Evolutionary conservation across 2,329 filamentous ascomycete genomes (phyloP).

Genomic region (Stagonosporopsis vannaccii): DNA sequence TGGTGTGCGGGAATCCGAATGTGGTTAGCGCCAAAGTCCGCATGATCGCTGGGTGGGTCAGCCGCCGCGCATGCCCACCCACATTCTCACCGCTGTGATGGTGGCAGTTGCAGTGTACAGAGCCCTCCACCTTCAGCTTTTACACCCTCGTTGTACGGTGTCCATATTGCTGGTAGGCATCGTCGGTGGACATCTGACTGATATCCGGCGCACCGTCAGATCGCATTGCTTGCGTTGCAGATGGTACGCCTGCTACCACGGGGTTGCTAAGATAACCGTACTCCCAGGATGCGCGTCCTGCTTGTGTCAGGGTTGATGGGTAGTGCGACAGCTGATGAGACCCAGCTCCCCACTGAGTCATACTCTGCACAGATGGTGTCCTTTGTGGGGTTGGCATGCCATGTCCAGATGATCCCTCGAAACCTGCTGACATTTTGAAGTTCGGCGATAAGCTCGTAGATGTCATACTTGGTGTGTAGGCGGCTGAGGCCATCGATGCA

Average conservation of each 20-base stretch:
- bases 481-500: slow-evolving; percentile 53
- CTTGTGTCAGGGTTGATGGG: slow-evolving; percentile 38
- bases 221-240: slow-evolving; percentile 41
- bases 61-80: slow-evolving; percentile 39
- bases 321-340: slow-evolving; percentile 46
- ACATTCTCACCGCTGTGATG: slow-evolving; percentile 25
- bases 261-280: slow-evolving; percentile 45
- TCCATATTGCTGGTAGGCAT: slow-evolving; percentile 46
- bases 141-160: slow-evolving; percentile 50
- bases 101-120: slow-evolving; percentile 20
- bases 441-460: slow-evolving; percentile 56
- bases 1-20: slow-evolving; percentile 37
- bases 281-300: slow-evolving; percentile 47
- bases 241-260: slow-evolving; percentile 34
- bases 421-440: slow-evolving; percentile 50
- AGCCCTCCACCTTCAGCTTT: slow-evolving; percentile 17
- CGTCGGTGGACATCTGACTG: slow-evolving; percentile 40
- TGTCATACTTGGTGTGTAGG: slow-evolving; percentile 53
- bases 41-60: slow-evolving; percentile 44
- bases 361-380: slow-evolving; percentile 41
- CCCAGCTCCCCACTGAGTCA: slow-evolving; percentile 46
- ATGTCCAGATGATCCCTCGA: slow-evolving; percentile 48
- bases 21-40: slow-evolving; percentile 37
- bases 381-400: slow-evolving; percentile 44
- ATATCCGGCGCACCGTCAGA: slow-evolving; percentile 41